phyloP scores from a whole-genome alignment of 345 rosid species.

The Carallia brachiata region DNA sequence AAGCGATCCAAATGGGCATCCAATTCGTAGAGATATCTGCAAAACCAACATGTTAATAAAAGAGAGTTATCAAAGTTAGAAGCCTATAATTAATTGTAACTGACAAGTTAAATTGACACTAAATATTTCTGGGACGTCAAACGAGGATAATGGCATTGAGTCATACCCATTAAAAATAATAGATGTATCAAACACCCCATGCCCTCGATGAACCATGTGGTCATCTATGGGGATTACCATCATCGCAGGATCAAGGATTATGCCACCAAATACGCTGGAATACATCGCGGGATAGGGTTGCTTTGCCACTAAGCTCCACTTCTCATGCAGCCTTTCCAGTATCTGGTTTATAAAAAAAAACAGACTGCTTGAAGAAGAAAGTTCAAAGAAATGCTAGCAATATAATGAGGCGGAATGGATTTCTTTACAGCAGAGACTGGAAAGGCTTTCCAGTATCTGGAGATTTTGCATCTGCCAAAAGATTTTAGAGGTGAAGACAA shows the following conservation, averaged over 20 bases:
- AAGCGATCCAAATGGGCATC: constrained; percentile 67
- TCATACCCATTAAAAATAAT: constrained; percentile 57
- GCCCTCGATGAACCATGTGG: constrained; percentile 80
- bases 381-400: too few species aligned
- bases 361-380: not conserved
- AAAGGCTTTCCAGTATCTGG: too few species aligned
- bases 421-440: too few species aligned
- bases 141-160: not conserved
- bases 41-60: not conserved
- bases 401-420: too few species aligned
- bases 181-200: constrained; percentile 72
- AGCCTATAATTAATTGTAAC: not conserved
- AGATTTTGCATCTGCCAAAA: too few species aligned
- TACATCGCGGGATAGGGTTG: constrained; percentile 69
- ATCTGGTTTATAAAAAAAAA: constrained; percentile 31
- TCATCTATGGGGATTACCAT: constrained; percentile 73
- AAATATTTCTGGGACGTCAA: not conserved
- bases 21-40: constrained; percentile 57
- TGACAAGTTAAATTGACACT: not conserved
- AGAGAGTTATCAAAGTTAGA: not conserved
- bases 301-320: constrained; percentile 52
- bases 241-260: constrained; percentile 65
- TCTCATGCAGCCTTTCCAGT: constrained; percentile 55
- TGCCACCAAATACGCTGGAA: constrained; percentile 63
- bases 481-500: too few species aligned